A percentile compares a stretch with the other conserved stretches of the same genome.
Evolutionary conservation across 805 yeast genomes (phyloP).

Genomic region (Blastobotrys peoriensis): DNA sequence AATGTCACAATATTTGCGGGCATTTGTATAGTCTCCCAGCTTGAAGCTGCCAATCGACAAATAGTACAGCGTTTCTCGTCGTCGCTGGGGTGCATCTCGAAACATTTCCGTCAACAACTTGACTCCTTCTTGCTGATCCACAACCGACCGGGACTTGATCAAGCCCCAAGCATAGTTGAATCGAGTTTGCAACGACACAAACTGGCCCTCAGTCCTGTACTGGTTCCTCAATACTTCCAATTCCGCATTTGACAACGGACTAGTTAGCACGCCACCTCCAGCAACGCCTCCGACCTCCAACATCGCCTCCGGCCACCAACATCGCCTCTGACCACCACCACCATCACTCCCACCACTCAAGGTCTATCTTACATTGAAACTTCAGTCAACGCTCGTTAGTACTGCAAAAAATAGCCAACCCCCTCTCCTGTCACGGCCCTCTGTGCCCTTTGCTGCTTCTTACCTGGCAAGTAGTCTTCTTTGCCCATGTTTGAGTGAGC

Average conservation of each 20-base stretch:
- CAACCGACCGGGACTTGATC: slow-evolving; percentile 58
- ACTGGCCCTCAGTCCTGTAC: slow-evolving; percentile 73
- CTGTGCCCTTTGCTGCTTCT: too few species aligned
- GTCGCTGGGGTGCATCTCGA: slow-evolving; percentile 70
- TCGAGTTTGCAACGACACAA: slow-evolving; percentile 72
- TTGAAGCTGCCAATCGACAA: slow-evolving; percentile 82
- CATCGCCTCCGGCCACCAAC: too few species aligned
- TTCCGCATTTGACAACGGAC: slow-evolving; percentile 66
- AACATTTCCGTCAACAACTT: slow-evolving; percentile 55
- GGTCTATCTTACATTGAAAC: neutral
- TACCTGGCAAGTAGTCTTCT: slow-evolving; percentile 1
- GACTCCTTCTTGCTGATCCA: slow-evolving; percentile 74
- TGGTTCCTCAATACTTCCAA: slow-evolving; percentile 70
- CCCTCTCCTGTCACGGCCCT: too few species aligned
- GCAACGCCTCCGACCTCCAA: too few species aligned
- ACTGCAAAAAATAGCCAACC: too few species aligned
- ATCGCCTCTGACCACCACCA: too few species aligned
- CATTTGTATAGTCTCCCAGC: slow-evolving; percentile 78
- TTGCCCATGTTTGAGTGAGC: neutral
- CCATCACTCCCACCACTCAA: neutral
- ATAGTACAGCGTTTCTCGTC: slow-evolving; percentile 87
- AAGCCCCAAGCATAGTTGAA: slow-evolving; percentile 98
- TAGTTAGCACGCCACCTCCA: neutral
- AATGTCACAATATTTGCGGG: slow-evolving; percentile 78
- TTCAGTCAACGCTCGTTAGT: slow-evolving; percentile 1